Conservation (phyloP, 345 rosid species). For the Mallotus nudiflorus region DNA sequence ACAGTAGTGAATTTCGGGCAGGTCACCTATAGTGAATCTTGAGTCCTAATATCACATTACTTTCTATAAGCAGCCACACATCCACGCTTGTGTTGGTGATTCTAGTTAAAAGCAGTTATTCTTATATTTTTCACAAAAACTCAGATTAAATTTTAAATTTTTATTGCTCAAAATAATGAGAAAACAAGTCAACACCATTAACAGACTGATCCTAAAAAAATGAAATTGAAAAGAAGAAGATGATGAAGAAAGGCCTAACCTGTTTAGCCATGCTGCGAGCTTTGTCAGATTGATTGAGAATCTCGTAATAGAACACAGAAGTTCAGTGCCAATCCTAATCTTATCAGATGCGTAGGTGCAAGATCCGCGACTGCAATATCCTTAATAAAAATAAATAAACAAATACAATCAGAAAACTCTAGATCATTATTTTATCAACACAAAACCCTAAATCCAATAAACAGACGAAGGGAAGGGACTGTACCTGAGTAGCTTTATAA, state of each 20-base stretch:
- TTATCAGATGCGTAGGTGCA: constrained; percentile 88
- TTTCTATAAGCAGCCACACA: too few relatives aligned
- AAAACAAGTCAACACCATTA: too few relatives aligned
- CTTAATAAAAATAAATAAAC: constrained; percentile 27
- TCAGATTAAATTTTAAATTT: too few relatives aligned
- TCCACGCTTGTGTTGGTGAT: too few relatives aligned
- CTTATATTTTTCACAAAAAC: too few relatives aligned
- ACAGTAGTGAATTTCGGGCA: too few relatives aligned
- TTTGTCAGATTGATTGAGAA: constrained; percentile 85
- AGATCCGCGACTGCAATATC: constrained; percentile 75
- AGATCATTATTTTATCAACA: neutral
- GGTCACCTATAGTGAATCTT: too few relatives aligned
- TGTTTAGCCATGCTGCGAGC: constrained; percentile 97
- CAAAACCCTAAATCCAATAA: neutral
- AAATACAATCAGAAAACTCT: neutral
- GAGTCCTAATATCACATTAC: too few relatives aligned
- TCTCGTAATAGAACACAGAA: constrained; percentile 91
- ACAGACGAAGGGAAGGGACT: neutral
- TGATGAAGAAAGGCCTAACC: constrained; percentile 29
- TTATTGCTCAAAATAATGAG: too few relatives aligned
- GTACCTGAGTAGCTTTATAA: constrained; percentile 93
- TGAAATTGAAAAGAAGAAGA: too few relatives aligned
- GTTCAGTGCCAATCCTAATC: constrained; percentile 82
- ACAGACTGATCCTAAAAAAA: neutral
- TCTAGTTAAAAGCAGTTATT: too few relatives aligned